Percentiles rank a stretch among this genome's conserved stretches.
Evolutionary conservation across 2,329 filamentous ascomycete species (phyloP).

Genomic region (Trichoderma koningii): DNA sequence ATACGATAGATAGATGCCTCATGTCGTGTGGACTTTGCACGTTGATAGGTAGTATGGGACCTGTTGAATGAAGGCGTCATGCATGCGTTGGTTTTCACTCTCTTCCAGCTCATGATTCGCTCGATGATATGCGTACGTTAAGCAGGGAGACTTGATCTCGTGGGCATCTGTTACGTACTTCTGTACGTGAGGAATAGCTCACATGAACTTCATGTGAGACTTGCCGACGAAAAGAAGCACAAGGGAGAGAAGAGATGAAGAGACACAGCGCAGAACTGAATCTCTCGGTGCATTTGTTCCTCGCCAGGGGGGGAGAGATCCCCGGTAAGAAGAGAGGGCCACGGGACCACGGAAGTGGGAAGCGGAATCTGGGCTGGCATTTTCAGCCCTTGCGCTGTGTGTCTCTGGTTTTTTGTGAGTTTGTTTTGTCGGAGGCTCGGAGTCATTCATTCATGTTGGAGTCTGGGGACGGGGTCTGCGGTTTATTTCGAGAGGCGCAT

Average conservation of each 20-base stretch:
- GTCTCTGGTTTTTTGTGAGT: background rate
- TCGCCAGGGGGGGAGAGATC: background rate
- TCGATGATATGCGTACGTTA: too few species aligned
- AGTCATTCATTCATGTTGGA: conserved; percentile 10
- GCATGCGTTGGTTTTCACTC: background rate
- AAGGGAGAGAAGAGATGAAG: conserved; percentile 9
- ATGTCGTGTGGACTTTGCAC: conserved; percentile 5
- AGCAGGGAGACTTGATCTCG: too few species aligned
- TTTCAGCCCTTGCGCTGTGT: background rate
- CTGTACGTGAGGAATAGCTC: too few species aligned
- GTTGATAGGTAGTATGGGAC: background rate
- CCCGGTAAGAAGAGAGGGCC: background rate
- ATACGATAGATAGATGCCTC: background rate
- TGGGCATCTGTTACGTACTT: too few species aligned
- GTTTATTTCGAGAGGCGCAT: too few species aligned
- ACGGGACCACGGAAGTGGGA: background rate
- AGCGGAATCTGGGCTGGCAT: conserved; percentile 16
- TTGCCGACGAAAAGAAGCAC: background rate
- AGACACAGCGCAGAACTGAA: background rate
- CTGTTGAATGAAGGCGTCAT: background rate
- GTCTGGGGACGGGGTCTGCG: background rate
- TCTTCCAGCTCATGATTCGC: background rate
- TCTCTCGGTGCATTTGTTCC: background rate
- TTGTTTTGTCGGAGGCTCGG: background rate
- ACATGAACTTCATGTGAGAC: too few species aligned